Conservation (phyloP, 495 filamentous ascomycete genomes). For the Penicillium robsamsonii region DNA sequence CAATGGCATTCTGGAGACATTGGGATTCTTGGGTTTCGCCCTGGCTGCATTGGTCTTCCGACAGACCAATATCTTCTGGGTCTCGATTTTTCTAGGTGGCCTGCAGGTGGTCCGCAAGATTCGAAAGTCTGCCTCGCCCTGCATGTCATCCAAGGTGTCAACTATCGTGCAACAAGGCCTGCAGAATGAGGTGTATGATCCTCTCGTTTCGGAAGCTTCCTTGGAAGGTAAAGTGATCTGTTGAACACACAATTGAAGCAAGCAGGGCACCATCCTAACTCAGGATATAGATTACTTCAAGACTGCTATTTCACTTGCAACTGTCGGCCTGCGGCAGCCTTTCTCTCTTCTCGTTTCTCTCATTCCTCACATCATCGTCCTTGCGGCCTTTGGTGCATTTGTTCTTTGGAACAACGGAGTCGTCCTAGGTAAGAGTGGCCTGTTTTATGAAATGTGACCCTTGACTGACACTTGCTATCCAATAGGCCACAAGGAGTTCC, state of each 20-base stretch:
- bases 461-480: constrained; percentile 8
- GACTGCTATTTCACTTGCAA: constrained; percentile 56
- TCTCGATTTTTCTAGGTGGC: constrained; percentile 79
- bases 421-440: constrained; percentile 64
- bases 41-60: constrained; percentile 68
- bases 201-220: constrained; percentile 51
- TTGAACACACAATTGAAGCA: background rate
- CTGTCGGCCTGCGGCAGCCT: constrained; percentile 53
- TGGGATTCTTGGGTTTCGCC: constrained; percentile 53
- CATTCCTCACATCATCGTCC: constrained; percentile 65
- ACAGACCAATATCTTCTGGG: constrained; percentile 98
- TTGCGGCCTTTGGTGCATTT: constrained; percentile 69
- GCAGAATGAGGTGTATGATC: constrained; percentile 64
- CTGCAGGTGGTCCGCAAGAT: constrained; percentile 58
- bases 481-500: constrained; percentile 86
- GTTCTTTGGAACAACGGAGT: constrained; percentile 86
- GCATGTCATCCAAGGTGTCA: constrained; percentile 21
- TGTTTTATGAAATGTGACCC: constrained; percentile 3
- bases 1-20: constrained; percentile 18
- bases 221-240: constrained; percentile 50
- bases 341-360: constrained; percentile 48
- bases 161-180: constrained; percentile 35
- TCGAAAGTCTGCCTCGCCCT: constrained; percentile 27
- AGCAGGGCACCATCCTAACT: constrained; percentile 23
- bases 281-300: constrained; percentile 54